phyloP scores from a whole-genome alignment of 352 stramenopile species.

The Pythium plurisporium region DNA sequence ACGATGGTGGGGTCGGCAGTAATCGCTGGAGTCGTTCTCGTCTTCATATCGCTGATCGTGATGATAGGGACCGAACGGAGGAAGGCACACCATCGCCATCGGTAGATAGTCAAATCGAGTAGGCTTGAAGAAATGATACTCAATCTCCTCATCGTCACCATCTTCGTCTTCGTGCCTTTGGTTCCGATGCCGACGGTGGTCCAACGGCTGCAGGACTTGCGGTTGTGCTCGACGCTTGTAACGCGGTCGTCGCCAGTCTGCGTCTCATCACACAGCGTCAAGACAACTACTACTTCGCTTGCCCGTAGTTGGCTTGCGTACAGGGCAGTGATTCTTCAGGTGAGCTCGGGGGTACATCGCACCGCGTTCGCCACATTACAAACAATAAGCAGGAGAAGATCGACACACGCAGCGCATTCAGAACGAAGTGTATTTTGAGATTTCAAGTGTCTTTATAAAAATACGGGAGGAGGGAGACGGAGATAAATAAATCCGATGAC shows the following conservation, averaged over 20 bases:
- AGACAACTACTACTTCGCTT: too few relatives aligned
- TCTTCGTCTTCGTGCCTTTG: slow-evolving; percentile 16
- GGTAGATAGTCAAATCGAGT: not conserved
- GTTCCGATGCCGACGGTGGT: not conserved
- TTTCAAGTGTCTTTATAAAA: slow-evolving; percentile 9
- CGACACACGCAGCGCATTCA: too few relatives aligned
- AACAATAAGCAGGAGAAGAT: too few relatives aligned
- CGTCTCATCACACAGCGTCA: not conserved
- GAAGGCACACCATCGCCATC: slow-evolving; percentile 12
- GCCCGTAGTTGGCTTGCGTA: too few relatives aligned
- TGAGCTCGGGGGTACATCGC: too few relatives aligned
- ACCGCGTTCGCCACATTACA: too few relatives aligned
- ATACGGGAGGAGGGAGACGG: slow-evolving; percentile 8
- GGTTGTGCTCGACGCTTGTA: too few relatives aligned
- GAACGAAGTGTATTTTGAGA: not conserved
- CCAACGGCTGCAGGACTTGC: slow-evolving; percentile 3
- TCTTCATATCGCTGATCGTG: not conserved
- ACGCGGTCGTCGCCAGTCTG: not conserved
- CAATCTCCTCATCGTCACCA: not conserved
- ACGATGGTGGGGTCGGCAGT: too few relatives aligned
- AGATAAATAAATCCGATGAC: slow-evolving; percentile 19
- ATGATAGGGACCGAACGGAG: not conserved
- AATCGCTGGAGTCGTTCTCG: not conserved
- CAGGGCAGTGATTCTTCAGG: too few relatives aligned
- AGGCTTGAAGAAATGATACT: not conserved